Conservation (phyloP, 305 asterid genomes). For the Ilex paraguariensis region DNA sequence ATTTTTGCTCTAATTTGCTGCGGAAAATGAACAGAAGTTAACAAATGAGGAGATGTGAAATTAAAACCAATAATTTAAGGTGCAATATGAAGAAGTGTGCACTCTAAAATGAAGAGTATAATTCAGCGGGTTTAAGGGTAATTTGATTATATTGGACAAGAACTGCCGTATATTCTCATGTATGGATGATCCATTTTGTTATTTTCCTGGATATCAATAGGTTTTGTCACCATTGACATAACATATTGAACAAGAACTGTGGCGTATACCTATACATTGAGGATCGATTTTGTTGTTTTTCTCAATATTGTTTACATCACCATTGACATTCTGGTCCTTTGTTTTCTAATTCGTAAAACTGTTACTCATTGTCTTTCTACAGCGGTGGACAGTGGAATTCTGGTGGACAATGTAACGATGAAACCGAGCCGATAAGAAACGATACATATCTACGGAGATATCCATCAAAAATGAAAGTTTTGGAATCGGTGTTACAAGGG, state of each 20-base stretch:
- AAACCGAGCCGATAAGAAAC: slow-evolving; percentile 62
- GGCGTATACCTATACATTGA: not conserved
- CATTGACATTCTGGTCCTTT: not conserved
- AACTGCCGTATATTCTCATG: too few species aligned
- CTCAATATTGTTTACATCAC: not conserved
- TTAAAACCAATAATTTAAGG: too few species aligned
- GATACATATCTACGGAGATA: slow-evolving; percentile 44
- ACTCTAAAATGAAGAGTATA: too few species aligned
- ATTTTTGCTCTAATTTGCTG: too few species aligned
- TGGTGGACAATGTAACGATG: slow-evolving; percentile 71
- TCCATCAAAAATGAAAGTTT: slow-evolving; percentile 46
- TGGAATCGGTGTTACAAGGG: slow-evolving; percentile 49
- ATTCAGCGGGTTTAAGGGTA: too few species aligned
- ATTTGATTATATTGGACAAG: too few species aligned
- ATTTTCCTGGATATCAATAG: too few species aligned
- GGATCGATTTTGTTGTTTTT: slow-evolving; percentile 1
- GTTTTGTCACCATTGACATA: too few species aligned
- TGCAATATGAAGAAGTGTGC: too few species aligned
- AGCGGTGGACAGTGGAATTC: slow-evolving; percentile 88
- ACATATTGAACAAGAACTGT: not conserved
- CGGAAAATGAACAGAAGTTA: too few species aligned
- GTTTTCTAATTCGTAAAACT: not conserved
- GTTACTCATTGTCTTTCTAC: not conserved
- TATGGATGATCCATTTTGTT: too few species aligned
- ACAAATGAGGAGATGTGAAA: too few species aligned